Conservation (phyloP, 2,329 filamentous ascomycete genomes). For the Xylaria sp. region DNA sequence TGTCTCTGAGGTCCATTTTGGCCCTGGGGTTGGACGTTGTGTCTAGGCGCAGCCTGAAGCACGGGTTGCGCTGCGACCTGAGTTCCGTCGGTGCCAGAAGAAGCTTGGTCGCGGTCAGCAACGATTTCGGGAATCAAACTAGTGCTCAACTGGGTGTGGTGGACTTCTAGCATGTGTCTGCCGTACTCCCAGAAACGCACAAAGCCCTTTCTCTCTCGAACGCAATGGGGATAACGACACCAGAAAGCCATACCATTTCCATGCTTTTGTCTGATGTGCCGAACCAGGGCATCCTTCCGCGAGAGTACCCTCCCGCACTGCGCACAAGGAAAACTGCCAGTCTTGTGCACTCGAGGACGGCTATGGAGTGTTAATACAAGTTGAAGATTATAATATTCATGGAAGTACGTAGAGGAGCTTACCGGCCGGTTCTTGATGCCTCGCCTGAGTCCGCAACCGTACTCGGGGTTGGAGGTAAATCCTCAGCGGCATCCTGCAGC, state of each 20-base stretch:
- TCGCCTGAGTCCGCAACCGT: neutral
- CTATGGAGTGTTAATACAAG: neutral
- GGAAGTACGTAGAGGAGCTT: neutral
- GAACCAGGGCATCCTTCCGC: conserved; percentile 1
- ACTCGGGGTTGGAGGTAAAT: neutral
- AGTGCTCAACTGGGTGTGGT: neutral
- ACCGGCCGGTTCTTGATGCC: neutral
- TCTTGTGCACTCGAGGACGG: neutral
- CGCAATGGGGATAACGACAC: conserved; percentile 1
- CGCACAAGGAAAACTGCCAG: neutral
- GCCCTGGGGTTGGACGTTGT: neutral
- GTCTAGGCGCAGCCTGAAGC: too few relatives aligned
- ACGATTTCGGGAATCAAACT: neutral
- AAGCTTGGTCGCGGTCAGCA: neutral
- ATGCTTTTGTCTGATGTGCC: neutral
- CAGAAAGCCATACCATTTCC: neutral
- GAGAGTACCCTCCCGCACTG: neutral
- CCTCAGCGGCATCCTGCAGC: neutral
- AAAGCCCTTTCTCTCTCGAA: neutral
- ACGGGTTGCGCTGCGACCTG: neutral
- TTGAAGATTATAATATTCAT: neutral
- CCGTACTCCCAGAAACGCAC: neutral
- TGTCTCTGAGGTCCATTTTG: neutral
- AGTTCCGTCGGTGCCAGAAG: neutral
- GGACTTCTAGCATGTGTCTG: neutral